Base-by-base conservation (phyloP, 1,284 basidiomycete genomes). In the Leucoagaricus sp. region DNA sequence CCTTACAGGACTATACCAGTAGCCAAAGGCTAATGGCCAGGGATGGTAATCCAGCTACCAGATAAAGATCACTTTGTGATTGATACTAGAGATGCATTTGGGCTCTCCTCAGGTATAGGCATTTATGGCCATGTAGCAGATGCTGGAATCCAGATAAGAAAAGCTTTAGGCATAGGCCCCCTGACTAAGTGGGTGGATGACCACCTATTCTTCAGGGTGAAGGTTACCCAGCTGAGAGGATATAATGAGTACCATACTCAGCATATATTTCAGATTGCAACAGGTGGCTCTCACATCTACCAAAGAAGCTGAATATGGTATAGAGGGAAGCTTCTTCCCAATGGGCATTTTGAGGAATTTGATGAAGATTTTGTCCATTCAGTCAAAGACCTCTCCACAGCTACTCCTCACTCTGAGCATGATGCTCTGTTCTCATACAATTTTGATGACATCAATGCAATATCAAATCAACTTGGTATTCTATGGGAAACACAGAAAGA, bases 141-240 rank as follows among this genome's bases (percentile, higher is more conserved):
- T 55, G 70, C 69, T 0, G 64, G 65, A 0, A 13, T 60, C 0
- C 69, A 74, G 25, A 65, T 78, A 1, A 56, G 73, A 25, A 31
- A 63, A 0, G n/a, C 29, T 0, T 0, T 21, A 0, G 72, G 73
- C 0, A 62, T 78, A 2, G 66, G 70, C 0, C 75, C 73, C 0
- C 44, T 77, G 2, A 40, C 63, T 0, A 67, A 73, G 45, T 79
- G 76, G 76, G 72, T 78, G 0, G 75, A 79, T 50, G 69, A 79
- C 50, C 72, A 75, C 23, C 2, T 74, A 0, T 78, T 78, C 57
- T 38, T 77, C 28, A 15, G 28, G 9, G 17, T 47, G 17, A 12
- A 8, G 10, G 13, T 3, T 4, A 15, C 12, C 2, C 26, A 47
- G 5, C 28, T 29, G 5, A 2, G 4, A 4, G 13, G 2, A 8